A percentile compares a stretch with the other conserved stretches of the same genome.
Conservation (phyloP, 2,329 filamentous ascomycete species). For the Thelonectria blattea region DNA sequence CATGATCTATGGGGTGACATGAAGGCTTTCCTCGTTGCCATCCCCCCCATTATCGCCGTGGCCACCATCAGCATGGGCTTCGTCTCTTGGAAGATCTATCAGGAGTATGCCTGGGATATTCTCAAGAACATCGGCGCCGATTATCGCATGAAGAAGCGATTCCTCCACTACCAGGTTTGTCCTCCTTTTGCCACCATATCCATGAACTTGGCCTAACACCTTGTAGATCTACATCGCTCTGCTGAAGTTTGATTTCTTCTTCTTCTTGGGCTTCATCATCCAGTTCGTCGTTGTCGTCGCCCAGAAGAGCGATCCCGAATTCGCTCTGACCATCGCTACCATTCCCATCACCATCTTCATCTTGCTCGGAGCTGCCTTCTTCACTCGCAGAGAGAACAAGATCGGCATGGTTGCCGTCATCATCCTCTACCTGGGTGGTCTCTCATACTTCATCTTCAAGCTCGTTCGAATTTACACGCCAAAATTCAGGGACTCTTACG, state of each 20-base stretch:
- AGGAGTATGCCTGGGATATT: constrained; percentile 99
- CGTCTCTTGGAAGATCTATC: constrained; percentile 92
- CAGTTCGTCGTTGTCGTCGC: constrained; percentile 95
- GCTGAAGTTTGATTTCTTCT: constrained; percentile 99
- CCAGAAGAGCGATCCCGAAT: constrained; percentile 71
- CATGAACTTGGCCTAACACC: neutral
- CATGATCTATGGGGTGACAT: constrained; percentile 70
- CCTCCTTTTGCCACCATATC: neutral
- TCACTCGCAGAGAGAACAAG: constrained; percentile 82
- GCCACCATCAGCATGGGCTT: constrained; percentile 75
- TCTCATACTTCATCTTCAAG: constrained; percentile 98
- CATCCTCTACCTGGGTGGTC: constrained; percentile 83
- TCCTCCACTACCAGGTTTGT: constrained; percentile 90
- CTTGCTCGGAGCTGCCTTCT: constrained; percentile 82
- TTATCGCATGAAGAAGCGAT: constrained; percentile 94
- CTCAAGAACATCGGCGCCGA: constrained; percentile 99
- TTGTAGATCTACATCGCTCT: constrained; percentile 92
- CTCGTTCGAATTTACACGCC: constrained; percentile 91
- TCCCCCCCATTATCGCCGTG: constrained; percentile 82
- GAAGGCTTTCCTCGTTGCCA: constrained; percentile 79
- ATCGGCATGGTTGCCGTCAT: constrained; percentile 80
- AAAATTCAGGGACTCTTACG: constrained; percentile 65
- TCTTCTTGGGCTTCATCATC: constrained; percentile 98
- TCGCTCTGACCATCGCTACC: constrained; percentile 84
- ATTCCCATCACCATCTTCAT: constrained; percentile 92